phyloP scores from a whole-genome alignment of 2,329 filamentous ascomycete species.

The Aureobasidium namibiae region DNA sequence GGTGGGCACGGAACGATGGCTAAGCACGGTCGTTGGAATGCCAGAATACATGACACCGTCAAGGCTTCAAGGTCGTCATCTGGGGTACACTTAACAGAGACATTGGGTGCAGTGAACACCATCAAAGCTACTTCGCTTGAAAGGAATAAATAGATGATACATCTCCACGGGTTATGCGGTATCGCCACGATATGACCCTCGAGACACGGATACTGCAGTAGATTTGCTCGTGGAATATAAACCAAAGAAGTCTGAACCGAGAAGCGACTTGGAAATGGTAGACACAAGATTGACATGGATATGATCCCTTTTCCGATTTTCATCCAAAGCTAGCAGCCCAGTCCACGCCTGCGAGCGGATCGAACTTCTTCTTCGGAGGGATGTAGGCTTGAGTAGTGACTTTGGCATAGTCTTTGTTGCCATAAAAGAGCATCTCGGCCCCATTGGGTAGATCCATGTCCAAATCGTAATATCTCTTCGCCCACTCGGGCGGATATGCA shows the following conservation, averaged over 20 bases:
- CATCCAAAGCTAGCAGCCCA: too few relatives aligned
- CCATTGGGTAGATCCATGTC: neutral
- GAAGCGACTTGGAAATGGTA: too few relatives aligned
- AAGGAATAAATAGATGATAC: too few relatives aligned
- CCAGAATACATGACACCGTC: neutral
- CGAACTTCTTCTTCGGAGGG: neutral
- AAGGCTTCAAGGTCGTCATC: neutral
- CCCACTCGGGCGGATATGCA: neutral
- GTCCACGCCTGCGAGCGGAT: too few relatives aligned
- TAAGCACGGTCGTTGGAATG: neutral
- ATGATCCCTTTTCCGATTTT: too few relatives aligned
- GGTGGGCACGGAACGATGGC: neutral
- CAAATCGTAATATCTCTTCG: neutral
- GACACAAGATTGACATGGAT: too few relatives aligned
- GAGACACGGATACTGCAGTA: too few relatives aligned
- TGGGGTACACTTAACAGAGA: neutral
- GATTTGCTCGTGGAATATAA: too few relatives aligned
- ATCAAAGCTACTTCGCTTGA: too few relatives aligned
- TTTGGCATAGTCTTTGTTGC: neutral
- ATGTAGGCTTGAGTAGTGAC: neutral
- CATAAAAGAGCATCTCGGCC: neutral
- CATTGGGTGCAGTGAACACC: neutral
- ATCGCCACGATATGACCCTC: too few relatives aligned
- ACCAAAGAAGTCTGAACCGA: too few relatives aligned
- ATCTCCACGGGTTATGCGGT: too few relatives aligned